phyloP scores from a whole-genome alignment of 2,329 filamentous ascomycete genomes.

The Aspergillus brunneoviolaceus region DNA sequence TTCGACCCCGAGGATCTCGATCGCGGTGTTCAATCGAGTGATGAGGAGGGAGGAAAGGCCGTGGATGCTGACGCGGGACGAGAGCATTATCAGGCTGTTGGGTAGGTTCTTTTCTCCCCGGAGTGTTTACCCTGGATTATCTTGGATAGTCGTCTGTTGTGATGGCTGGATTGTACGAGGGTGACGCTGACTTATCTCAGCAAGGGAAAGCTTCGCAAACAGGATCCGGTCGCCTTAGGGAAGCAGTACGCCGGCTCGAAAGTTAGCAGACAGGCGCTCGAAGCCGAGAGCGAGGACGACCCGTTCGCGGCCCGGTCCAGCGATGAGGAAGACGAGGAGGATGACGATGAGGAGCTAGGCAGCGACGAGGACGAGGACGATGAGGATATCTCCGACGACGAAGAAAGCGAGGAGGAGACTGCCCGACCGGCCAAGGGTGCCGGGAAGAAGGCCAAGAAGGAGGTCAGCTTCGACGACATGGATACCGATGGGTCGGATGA shows the following conservation, averaged over 20 bases:
- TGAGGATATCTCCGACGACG: conserved; percentile 21
- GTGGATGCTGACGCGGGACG: conserved; percentile 60
- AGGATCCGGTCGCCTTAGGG: conserved; percentile 67
- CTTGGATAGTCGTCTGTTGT: neutral
- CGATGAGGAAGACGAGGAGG: conserved; percentile 33
- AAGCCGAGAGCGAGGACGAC: conserved; percentile 56
- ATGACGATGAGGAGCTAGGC: conserved; percentile 22
- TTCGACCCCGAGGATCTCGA: conserved; percentile 74
- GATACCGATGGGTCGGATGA: conserved; percentile 28
- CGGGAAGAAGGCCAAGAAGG: conserved; percentile 19
- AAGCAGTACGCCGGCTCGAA: conserved; percentile 76
- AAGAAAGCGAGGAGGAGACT: conserved; percentile 15
- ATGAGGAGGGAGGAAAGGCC: conserved; percentile 52
- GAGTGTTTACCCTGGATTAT: too few relatives aligned
- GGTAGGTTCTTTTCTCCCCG: conserved; percentile 45
- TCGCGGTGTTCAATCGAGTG: conserved; percentile 56
- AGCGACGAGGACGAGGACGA: conserved; percentile 33
- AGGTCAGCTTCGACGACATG: conserved; percentile 20
- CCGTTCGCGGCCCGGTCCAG: conserved; percentile 40
- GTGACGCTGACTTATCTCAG: conserved; percentile 40
- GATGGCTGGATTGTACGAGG: neutral
- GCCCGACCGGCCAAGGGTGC: conserved; percentile 14
- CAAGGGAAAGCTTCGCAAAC: conserved; percentile 80
- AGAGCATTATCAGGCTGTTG: conserved; percentile 82
- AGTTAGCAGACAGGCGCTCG: conserved; percentile 68